Evolutionary conservation across 345 rosid species (phyloP).

Genomic region (Eucalyptus tenuipes): DNA sequence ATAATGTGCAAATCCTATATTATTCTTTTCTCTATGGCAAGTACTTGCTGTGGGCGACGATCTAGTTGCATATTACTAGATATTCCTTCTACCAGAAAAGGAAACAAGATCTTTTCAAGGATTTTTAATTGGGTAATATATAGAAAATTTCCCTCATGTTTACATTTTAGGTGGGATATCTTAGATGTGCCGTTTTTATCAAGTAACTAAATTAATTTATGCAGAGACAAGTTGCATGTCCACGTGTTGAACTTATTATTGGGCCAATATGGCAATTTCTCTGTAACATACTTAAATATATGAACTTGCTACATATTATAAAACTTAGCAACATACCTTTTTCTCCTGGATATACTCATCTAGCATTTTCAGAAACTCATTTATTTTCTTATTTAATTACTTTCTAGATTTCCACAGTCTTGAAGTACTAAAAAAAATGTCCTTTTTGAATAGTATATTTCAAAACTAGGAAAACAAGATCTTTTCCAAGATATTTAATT

Average conservation of each 20-base stretch:
- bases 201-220: not conserved
- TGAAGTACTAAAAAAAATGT: not conserved
- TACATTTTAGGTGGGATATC: not conserved
- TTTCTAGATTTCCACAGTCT: not conserved
- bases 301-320: not conserved
- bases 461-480: not conserved
- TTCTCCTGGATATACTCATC: not conserved
- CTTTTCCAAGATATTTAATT: not conserved
- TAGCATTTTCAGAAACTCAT: not conserved
- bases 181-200: not conserved
- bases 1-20: not conserved
- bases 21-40: not conserved
- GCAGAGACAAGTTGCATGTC: not conserved
- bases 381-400: not conserved
- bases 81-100: not conserved
- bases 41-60: not conserved
- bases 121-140: not conserved
- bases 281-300: not conserved
- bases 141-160: not conserved
- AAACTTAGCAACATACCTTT: not conserved
- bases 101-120: not conserved
- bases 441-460: not conserved
- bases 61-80: not conserved
- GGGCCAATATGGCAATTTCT: not conserved
- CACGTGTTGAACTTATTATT: not conserved